Evolutionary conservation across 2,329 filamentous ascomycete species (phyloP), one percentile per base, ranked within the genome.

Genomic region (Macrophomina pseudophaseolina): DNA sequence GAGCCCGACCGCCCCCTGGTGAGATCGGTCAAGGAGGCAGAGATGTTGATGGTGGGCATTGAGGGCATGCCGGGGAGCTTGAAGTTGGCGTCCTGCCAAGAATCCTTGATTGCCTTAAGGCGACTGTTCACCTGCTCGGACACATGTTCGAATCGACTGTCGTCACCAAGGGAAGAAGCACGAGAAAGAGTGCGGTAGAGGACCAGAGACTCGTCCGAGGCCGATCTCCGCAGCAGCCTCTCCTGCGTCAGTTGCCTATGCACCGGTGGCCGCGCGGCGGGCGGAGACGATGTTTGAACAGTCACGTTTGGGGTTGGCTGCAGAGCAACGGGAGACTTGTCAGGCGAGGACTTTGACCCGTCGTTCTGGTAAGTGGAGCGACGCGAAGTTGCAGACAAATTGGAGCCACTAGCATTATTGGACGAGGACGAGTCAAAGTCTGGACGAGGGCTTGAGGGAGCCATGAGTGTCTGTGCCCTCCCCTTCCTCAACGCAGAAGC

Each of bases 81-180:
- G 78, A 94, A 90, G 65, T 89, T 92, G 2, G 93, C 91, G 72
- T 97, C 93, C 74, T 93, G 89, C 69, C 92, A 87, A 74, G 91
- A 96, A 75, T 97, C 94, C 74, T 89, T 91, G 75, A 98, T 91
- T 4, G 94, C 94, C 80, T 97, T 97, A 74, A 95, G 85, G 49
- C 94, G 87, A 71, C 91, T 93, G 73, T 97, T 98, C 70, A 94
- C 90, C 81, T 95, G 92, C 68, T 92, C 91, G 51, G 89, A 87
- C 12, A 97, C 88, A 76, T 95, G 84, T 59, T 91, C 87, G 76
- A 95, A 98, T 52, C 90, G 86, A 46, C 88, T 87, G 72, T 94
- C 92, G 74, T 97, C 92, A 1, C 94, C 94, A 0, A 96, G 84
- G 0, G 93, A 96, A 0, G 93, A 95, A 0, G 91, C 89, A 32